Base-by-base conservation (phyloP, 352 stramenopile genomes). In the Phytophthora foliorum region DNA sequence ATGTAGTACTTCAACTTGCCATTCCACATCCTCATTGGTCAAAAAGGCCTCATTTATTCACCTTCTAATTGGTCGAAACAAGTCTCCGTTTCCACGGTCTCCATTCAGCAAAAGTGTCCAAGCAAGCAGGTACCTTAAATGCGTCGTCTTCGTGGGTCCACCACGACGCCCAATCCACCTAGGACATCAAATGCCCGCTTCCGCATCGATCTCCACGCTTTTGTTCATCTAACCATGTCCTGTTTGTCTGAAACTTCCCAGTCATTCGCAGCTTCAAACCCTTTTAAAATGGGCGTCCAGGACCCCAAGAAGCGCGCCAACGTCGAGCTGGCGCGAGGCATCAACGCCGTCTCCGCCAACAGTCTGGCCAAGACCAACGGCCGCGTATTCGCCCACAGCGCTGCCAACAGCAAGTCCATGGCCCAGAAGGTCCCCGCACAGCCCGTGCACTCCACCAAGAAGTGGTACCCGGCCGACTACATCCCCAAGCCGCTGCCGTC, bases 281-380 rank as follows among this genome's bases (percentile, higher is more conserved):
- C 19, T 21, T 16, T 17, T 10, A 29, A 66, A 63, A 78, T 75
- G 60, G 56, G 45, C 34, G 59, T 69, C 27, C 61, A 75, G 17
- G 66, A 78, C 24, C 39, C 51, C 50, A 65, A 63, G 56, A 88
- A 85, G 57, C 83, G 83, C 57, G 54, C 81, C 45, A 92, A 92
- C 69, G 69, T 87, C 21, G 84, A 86, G 59, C 81, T 93, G 56
- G 86, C 86, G 46, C 84, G 84, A 61, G 84, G 86, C 70, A 90
- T 93, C 67, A 92, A 92, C 75, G 86, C 86, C 69, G 90, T 93
- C 73, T 79, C 84, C 44, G 41, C 53, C 73, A 92, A 91, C 81
- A 80, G 68, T 61, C 71, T 92, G 25, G 62, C 70, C 19, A 83
- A 85, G 67, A 77, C 71, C 21, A 93, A 92, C 60, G 84, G 79